phyloP scores from a whole-genome alignment of 2,329 filamentous ascomycete species.

The Hypoxylon sp. region DNA sequence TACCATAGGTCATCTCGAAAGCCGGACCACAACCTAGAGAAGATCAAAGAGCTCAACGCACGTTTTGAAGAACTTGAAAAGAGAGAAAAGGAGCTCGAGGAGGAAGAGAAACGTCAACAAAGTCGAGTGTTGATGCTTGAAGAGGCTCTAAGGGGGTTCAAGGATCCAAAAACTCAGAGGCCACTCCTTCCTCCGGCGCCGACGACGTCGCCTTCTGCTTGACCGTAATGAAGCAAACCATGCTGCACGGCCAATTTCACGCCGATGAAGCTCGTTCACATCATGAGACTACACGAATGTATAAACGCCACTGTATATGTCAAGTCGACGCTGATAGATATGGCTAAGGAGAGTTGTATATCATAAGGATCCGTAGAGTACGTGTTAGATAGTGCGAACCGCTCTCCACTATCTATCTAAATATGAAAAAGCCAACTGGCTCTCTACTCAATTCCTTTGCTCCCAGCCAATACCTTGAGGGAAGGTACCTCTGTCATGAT shows the following conservation, averaged over 20 bases:
- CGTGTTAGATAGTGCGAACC: conserved; percentile 7
- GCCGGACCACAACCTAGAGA: conserved; percentile 70
- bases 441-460: conserved; percentile 9
- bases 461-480: background rate
- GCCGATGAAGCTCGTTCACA: background rate
- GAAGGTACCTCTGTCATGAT: background rate
- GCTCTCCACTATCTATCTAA: conserved; percentile 1
- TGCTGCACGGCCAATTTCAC: background rate
- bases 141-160: conserved; percentile 65
- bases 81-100: conserved; percentile 66
- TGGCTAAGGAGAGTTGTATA: background rate
- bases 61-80: conserved; percentile 65
- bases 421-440: conserved; percentile 19
- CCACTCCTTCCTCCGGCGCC: conserved; percentile 62
- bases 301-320: conserved; percentile 29
- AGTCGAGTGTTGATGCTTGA: conserved; percentile 67
- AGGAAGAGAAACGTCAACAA: conserved; percentile 62
- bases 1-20: conserved; percentile 72
- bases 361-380: conserved; percentile 1
- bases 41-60: conserved; percentile 65
- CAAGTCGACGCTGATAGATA: conserved; percentile 6
- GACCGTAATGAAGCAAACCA: background rate
- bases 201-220: conserved; percentile 45
- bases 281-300: conserved; percentile 9
- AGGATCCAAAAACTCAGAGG: conserved; percentile 70